These are phyloP conservation scores for Elongisporangium undulatum DNA, from an alignment of 352 stramenopile species.

Conservation along the genomic window DNA sequence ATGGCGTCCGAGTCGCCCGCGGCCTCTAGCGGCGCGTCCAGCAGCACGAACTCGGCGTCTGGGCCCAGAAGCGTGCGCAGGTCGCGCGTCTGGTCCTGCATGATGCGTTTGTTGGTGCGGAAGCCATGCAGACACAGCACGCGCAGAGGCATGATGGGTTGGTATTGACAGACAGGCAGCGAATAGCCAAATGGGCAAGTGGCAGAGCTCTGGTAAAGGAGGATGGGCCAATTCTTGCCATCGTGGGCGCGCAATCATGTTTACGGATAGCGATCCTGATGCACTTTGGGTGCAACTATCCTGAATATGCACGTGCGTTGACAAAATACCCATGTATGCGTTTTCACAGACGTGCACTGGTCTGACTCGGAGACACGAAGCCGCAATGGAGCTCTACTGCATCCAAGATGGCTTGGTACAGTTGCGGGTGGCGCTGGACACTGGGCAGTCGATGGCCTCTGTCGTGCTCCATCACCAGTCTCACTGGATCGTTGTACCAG, in stretches of 20 bases:
- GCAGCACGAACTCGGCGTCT: constrained; percentile 50
- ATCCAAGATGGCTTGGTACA: constrained; percentile 14
- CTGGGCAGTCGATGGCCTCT: constrained; percentile 42
- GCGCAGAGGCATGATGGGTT: constrained; percentile 34
- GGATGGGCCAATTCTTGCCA: not conserved
- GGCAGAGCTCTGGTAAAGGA: not conserved
- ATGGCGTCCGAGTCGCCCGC: constrained; percentile 33
- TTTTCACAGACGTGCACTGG: constrained; percentile 1
- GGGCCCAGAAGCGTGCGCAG: constrained; percentile 35
- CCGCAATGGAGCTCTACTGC: constrained; percentile 14
- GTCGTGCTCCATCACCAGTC: constrained; percentile 33
- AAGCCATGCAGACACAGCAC: constrained; percentile 64
- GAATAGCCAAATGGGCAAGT: not conserved
- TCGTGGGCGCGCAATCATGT: constrained; percentile 4
- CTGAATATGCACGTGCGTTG: constrained; percentile 8
- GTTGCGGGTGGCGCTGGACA: constrained; percentile 13
- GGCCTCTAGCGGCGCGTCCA: constrained; percentile 46
- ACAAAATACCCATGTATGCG: not conserved
- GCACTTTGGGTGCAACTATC: constrained; percentile 1
- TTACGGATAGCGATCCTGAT: not conserved
- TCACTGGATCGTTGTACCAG: constrained; percentile 14
- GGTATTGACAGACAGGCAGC: not conserved
- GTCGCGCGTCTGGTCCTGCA: constrained; percentile 42
- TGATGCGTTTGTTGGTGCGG: constrained; percentile 47
- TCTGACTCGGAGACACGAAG: not conserved